Conservation (phyloP, 371 early-diverging fungal species). For the Mortierella sp. region DNA sequence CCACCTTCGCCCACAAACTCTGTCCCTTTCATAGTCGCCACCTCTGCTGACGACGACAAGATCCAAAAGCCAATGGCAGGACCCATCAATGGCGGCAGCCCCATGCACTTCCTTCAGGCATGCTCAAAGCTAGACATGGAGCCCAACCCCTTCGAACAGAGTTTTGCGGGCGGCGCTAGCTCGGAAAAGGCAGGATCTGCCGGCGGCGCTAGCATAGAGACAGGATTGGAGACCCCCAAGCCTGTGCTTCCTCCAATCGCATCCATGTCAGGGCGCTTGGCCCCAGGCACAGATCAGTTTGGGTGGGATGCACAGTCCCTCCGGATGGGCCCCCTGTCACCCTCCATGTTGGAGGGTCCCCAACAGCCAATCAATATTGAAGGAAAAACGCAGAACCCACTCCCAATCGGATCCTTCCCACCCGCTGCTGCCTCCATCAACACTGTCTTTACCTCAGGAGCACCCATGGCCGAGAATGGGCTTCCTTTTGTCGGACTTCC, state of each 20-base stretch:
- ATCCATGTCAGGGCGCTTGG: slow-evolving; percentile 56
- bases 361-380: slow-evolving; percentile 61
- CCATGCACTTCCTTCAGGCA: slow-evolving; percentile 30
- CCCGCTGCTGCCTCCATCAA: slow-evolving; percentile 24
- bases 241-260: slow-evolving; percentile 54
- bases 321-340: slow-evolving; percentile 82
- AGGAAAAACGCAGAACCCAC: slow-evolving; percentile 24
- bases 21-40: slow-evolving; percentile 41
- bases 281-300: slow-evolving; percentile 63
- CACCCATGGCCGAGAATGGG: slow-evolving; percentile 34
- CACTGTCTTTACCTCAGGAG: slow-evolving; percentile 30
- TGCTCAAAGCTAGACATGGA: slow-evolving; percentile 80
- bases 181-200: slow-evolving; percentile 39
- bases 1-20: slow-evolving; percentile 36
- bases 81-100: slow-evolving; percentile 32
- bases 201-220: not conserved
- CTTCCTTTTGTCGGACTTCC: slow-evolving; percentile 29
- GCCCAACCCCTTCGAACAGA: slow-evolving; percentile 91
- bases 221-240: slow-evolving; percentile 45
- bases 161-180: slow-evolving; percentile 68
- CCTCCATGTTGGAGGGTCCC: slow-evolving; percentile 83
- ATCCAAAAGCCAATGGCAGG: slow-evolving; percentile 25
- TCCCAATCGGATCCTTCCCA: slow-evolving; percentile 36
- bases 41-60: slow-evolving; percentile 40
- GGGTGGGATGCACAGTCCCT: slow-evolving; percentile 74